Evolutionary conservation across 2,329 filamentous ascomycete species (phyloP), one percentile per base, ranked within the genome.

Genomic region (Colletotrichum magnum): DNA sequence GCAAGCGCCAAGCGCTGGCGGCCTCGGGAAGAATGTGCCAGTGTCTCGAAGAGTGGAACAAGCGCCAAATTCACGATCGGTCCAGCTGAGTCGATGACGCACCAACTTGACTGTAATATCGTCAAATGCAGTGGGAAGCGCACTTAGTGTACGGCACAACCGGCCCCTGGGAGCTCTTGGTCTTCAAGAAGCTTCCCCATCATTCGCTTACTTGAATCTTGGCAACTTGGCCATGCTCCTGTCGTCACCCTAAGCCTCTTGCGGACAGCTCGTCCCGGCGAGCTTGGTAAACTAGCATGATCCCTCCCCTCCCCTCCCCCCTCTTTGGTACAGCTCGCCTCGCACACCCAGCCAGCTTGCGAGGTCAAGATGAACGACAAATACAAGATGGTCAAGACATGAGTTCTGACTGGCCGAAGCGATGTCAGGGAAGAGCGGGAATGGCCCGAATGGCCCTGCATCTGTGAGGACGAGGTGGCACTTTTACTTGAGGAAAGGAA

Each of bases 11-110:
- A 68, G 66, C 21, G n/a, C 5, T n/a, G 3, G 7, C 32, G 21
- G 36, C 15, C 4, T 10, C 7, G 39, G 41, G 18, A 66, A 36
- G 56, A 66, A 66, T 57, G 62, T 50, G 62, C 50, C 50, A 57
- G 39, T 28, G 50, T 32, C 18, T 21, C 43, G 12, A 24, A 7
- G 12, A 24, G 16, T 51, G 43, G 18, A 41, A 47, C 57, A 69
- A 57, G 62, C 56, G 67, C 66, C 66, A 56, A 59, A 65, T 7
- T 52, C 16, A 50, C 67, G 67, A 69, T 69, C 67, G 57, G 26
- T n/a, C 39, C 56, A 47, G 5, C 26, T 28, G 18, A 53, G 52
- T 69, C 67, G 67, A 69, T 69, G 67, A 69, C 67, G 67, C 67
- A 69, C 51, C 32, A 36, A 61, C 52, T 51, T 10, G 18, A 43